Percentiles rank a stretch among this genome's conserved stretches.
Conservation (phyloP, 331 rosid species). For the Quercus lobata region DNA sequence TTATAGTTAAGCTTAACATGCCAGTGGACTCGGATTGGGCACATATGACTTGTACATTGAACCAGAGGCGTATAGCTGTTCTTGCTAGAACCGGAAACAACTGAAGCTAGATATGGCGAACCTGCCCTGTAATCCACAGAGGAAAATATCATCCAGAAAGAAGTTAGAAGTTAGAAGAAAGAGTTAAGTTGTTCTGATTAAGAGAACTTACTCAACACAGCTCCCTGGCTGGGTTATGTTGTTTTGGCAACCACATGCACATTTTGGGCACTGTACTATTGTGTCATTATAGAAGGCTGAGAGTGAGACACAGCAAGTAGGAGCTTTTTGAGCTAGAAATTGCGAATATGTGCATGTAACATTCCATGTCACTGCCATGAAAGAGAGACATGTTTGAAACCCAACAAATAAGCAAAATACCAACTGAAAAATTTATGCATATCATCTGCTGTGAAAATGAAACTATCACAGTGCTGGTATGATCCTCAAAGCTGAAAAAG, state of each 20-base stretch:
- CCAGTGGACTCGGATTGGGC: conserved; percentile 94
- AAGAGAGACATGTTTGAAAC: not conserved
- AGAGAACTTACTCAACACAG: conserved; percentile 61
- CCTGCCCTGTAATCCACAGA: conserved; percentile 39
- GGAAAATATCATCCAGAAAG: not conserved
- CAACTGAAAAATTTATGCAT: not conserved
- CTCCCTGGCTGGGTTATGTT: conserved; percentile 43
- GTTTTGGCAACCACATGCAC: conserved; percentile 76
- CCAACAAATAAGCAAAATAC: not conserved
- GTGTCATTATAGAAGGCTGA: conserved; percentile 84
- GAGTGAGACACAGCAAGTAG: conserved; percentile 83
- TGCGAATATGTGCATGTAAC: conserved; percentile 85
- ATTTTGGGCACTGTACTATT: conserved; percentile 64
- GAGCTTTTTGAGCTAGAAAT: conserved; percentile 69
- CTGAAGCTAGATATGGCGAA: conserved; percentile 56
- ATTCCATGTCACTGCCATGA: conserved; percentile 84
- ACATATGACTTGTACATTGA: conserved; percentile 81
- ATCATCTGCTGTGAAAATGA: not conserved
- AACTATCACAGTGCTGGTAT: not conserved
- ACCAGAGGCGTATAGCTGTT: conserved; percentile 49
- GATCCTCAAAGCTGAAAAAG: not conserved
- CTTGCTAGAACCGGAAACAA: conserved; percentile 37
- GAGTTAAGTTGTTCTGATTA: conserved; percentile 3
- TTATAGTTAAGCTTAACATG: conserved; percentile 76
- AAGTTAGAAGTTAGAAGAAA: not conserved